phyloP scores from a whole-genome alignment of 306 rosid genomes.

The Acacia crassicarpa region DNA sequence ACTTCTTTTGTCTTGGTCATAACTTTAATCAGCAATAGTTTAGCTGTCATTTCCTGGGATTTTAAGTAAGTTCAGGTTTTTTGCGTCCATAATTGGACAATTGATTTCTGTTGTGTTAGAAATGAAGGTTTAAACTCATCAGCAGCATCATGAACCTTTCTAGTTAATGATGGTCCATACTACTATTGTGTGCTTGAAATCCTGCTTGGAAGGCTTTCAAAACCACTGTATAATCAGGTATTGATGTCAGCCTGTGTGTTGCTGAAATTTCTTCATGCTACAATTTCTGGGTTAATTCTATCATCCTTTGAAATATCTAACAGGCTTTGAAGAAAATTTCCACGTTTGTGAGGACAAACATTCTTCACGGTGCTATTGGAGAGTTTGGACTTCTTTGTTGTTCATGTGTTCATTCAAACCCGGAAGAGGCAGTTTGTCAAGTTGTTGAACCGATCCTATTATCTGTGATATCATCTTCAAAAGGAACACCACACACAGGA shows the following conservation, averaged over 20 bases:
- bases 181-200: constrained; percentile 94
- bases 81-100: constrained; percentile 25
- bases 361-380: constrained; percentile 95
- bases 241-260: constrained; percentile 27
- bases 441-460: constrained; percentile 83
- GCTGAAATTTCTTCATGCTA: background rate
- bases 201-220: constrained; percentile 89
- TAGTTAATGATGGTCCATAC: constrained; percentile 96
- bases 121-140: constrained; percentile 90
- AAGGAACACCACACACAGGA: constrained; percentile 79
- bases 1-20: constrained; percentile 4
- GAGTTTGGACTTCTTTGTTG: constrained; percentile 99
- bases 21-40: constrained; percentile 13
- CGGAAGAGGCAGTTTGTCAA: constrained; percentile 83
- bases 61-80: constrained; percentile 19
- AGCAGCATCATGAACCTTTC: constrained; percentile 90
- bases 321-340: constrained; percentile 96
- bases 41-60: constrained; percentile 20
- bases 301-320: constrained; percentile 30
- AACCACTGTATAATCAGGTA: constrained; percentile 82
- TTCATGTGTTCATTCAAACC: constrained; percentile 90
- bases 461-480: constrained; percentile 77
- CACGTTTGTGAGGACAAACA: constrained; percentile 92
- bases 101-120: constrained; percentile 57
- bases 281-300: constrained; percentile 28